Conservation (phyloP, 768 basidiomycete species). For the Suillus fuscotomentosus region DNA sequence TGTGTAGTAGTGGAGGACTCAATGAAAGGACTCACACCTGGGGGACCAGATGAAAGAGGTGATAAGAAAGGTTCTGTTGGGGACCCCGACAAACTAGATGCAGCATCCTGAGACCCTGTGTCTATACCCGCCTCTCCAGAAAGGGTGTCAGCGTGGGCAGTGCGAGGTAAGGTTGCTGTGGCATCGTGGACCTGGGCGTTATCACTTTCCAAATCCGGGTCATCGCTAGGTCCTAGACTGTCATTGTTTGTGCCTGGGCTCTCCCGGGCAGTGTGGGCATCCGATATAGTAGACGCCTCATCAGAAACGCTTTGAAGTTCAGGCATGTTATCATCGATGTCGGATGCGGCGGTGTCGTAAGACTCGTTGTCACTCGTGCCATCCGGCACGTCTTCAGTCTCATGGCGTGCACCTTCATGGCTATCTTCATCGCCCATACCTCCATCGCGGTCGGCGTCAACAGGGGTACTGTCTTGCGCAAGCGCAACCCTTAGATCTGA, state of each 20-base stretch:
- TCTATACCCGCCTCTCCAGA: constrained; percentile 1
- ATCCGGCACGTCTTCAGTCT: background rate
- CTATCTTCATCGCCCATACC: constrained; percentile 15
- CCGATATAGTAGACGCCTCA: constrained; percentile 23
- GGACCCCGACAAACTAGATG: background rate
- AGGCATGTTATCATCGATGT: constrained; percentile 30
- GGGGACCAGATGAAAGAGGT: constrained; percentile 5
- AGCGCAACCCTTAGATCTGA: constrained; percentile 66
- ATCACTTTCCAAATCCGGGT: background rate
- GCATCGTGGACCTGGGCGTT: background rate
- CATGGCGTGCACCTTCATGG: constrained; percentile 10
- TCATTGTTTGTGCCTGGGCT: background rate
- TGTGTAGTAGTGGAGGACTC: background rate
- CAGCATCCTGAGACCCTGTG: background rate
- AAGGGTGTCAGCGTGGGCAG: constrained; percentile 4
- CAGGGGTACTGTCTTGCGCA: constrained; percentile 34
- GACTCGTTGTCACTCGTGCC: constrained; percentile 1
- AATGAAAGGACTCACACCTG: background rate
- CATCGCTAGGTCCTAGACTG: background rate
- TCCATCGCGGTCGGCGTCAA: constrained; percentile 12
- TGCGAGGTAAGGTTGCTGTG: constrained; percentile 3
- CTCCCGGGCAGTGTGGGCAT: constrained; percentile 10
- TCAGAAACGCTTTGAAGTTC: constrained; percentile 32
- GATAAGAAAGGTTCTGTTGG: background rate
- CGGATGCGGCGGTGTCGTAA: constrained; percentile 6